phyloP scores from a whole-genome alignment of 768 basidiomycete genomes.

The Cystobasidium tubakii region DNA sequence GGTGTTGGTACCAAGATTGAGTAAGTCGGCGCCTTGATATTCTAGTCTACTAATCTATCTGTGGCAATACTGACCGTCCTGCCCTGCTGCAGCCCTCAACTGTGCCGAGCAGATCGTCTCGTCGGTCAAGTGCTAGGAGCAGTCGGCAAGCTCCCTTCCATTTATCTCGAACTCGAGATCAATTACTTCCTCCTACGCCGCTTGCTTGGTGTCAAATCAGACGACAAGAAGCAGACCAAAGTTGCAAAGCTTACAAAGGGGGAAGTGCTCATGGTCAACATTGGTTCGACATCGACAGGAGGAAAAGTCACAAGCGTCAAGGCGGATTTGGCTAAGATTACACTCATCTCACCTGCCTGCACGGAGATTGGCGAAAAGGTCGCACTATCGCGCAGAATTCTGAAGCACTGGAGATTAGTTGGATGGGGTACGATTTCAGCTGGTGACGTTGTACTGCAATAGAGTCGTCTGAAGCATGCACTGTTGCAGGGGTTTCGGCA shows the following conservation, averaged over 20 bases:
- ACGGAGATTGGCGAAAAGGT: slow-evolving; percentile 98
- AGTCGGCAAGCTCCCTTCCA: slow-evolving; percentile 85
- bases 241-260: slow-evolving; percentile 41
- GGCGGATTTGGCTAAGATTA: slow-evolving; percentile 80
- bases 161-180: slow-evolving; percentile 89
- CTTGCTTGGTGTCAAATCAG: slow-evolving; percentile 93
- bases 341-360: slow-evolving; percentile 87
- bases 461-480: not conserved
- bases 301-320: slow-evolving; percentile 90
- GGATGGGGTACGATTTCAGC: slow-evolving; percentile 35
- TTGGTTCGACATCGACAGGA: slow-evolving; percentile 93
- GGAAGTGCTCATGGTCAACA: slow-evolving; percentile 68
- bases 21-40: slow-evolving; percentile 54
- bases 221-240: slow-evolving; percentile 98
- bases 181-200: slow-evolving; percentile 90
- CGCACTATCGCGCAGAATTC: slow-evolving; percentile 64
- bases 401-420: slow-evolving; percentile 51
- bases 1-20: slow-evolving; percentile 94
- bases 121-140: slow-evolving; percentile 94
- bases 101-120: slow-evolving; percentile 92
- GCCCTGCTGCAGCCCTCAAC: slow-evolving; percentile 58
- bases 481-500: too few relatives aligned
- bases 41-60: not conserved
- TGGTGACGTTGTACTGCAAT: not conserved
- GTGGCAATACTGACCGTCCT: not conserved